phyloP scores from a whole-genome alignment of 768 basidiomycete species.

The Mycena metata region DNA sequence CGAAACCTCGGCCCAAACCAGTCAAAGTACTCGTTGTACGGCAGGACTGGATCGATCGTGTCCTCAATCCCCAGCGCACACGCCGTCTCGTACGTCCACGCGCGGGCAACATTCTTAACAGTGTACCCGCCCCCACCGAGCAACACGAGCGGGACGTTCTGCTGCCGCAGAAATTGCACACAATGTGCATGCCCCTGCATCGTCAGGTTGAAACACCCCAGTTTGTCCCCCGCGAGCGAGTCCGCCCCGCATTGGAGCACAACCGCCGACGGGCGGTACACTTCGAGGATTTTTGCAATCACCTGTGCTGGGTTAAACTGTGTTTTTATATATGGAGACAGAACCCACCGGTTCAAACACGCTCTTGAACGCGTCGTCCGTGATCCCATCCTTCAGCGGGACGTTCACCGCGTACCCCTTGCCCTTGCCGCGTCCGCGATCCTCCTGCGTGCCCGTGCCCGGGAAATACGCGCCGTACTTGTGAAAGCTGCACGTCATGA shows the following conservation, averaged over 20 bases:
- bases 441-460: slow-evolving; percentile 87
- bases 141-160: slow-evolving; percentile 89
- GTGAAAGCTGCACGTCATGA: slow-evolving; percentile 98
- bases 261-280: slow-evolving; percentile 88
- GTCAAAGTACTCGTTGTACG: slow-evolving; percentile 93
- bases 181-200: slow-evolving; percentile 97
- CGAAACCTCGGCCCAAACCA: slow-evolving; percentile 98
- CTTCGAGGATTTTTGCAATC: slow-evolving; percentile 86
- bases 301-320: slow-evolving; percentile 63
- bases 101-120: slow-evolving; percentile 93
- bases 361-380: slow-evolving; percentile 86
- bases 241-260: slow-evolving; percentile 97
- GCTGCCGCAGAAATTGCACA: slow-evolving; percentile 85
- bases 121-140: slow-evolving; percentile 98
- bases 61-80: slow-evolving; percentile 91
- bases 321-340: not conserved
- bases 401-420: slow-evolving; percentile 94
- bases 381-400: slow-evolving; percentile 94
- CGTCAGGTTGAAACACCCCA: slow-evolving; percentile 96
- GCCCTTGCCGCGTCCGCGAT: slow-evolving; percentile 86
- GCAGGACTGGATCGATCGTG: slow-evolving; percentile 80
- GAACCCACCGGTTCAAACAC: slow-evolving; percentile 92
- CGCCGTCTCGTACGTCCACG: slow-evolving; percentile 98
- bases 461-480: slow-evolving; percentile 98
- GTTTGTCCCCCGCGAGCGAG: slow-evolving; percentile 93